Evolutionary conservation across 192 early-diverging fungal genomes (phyloP).

Genomic region (Radiomyces spectabilis): DNA sequence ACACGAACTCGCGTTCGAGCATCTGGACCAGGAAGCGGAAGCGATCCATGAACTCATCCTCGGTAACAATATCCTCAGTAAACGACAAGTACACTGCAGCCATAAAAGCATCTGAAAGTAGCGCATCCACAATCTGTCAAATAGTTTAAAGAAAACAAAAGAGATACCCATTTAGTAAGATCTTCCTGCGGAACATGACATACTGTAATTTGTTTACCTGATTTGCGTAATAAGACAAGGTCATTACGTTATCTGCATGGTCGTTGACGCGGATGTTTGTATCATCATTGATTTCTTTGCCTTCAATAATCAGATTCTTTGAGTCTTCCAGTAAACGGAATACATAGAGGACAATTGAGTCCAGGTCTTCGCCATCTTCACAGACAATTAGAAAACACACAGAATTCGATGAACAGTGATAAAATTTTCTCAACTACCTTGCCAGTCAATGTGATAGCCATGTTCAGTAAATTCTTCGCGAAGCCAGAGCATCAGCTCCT

Average conservation of each 20-base stretch:
- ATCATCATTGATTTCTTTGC: slow-evolving; percentile 26
- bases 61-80: not conserved
- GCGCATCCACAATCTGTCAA: slow-evolving; percentile 12
- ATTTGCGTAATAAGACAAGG: slow-evolving; percentile 28
- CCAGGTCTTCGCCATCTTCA: slow-evolving; percentile 26
- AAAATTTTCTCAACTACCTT: slow-evolving; percentile 12
- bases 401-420: not conserved
- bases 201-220: slow-evolving; percentile 8
- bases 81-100: slow-evolving; percentile 26
- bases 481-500: slow-evolving; percentile 24
- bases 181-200: not conserved
- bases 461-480: slow-evolving; percentile 4
- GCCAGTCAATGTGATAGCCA: slow-evolving; percentile 18
- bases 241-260: slow-evolving; percentile 33
- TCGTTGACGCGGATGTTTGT: slow-evolving; percentile 27
- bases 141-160: slow-evolving; percentile 1
- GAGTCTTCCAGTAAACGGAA: slow-evolving; percentile 21
- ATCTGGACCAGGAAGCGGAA: slow-evolving; percentile 29
- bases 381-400: not conserved
- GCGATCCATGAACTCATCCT: slow-evolving; percentile 25
- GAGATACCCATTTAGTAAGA: not conserved
- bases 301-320: slow-evolving; percentile 28
- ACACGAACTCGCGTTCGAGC: slow-evolving; percentile 27
- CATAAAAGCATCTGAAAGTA: slow-evolving; percentile 26
- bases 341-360: slow-evolving; percentile 15